Evolutionary conservation across 2,329 filamentous ascomycete species (phyloP).

Genomic region (Botrytis sinoallii): DNA sequence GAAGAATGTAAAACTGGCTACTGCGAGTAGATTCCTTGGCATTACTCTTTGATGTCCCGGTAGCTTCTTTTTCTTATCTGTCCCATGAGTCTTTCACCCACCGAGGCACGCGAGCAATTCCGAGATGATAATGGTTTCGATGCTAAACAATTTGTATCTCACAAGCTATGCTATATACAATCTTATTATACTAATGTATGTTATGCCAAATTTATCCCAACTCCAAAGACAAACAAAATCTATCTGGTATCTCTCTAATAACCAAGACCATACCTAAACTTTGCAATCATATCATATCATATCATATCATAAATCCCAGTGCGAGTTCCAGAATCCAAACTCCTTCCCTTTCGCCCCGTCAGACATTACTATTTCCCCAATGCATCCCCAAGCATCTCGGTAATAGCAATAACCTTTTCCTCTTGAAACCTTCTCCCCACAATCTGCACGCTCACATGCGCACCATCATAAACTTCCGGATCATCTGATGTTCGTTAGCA

Average conservation of each 20-base stretch:
- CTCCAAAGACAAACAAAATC: neutral
- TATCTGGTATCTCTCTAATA: neutral
- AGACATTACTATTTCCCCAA: constrained; percentile 21
- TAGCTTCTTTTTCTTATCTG: neutral
- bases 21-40: neutral
- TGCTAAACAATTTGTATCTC: neutral
- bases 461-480: constrained; percentile 34
- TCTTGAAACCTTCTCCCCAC: constrained; percentile 36
- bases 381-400: constrained; percentile 38
- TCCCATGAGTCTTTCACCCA: neutral
- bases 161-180: neutral
- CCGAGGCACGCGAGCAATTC: neutral
- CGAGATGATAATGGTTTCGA: neutral
- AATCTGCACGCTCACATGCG: constrained; percentile 34
- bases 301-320: neutral
- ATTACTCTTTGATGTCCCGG: neutral
- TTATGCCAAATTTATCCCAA: neutral
- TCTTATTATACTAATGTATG: neutral
- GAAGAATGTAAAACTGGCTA: neutral
- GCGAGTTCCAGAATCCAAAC: neutral
- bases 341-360: neutral
- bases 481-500: constrained; percentile 16
- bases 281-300: neutral
- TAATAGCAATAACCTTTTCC: constrained; percentile 40
- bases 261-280: neutral